These are phyloP conservation scores for Abortiporus biennis DNA, from an alignment of 1,284 basidiomycete species.

Conservation along the genomic window DNA sequence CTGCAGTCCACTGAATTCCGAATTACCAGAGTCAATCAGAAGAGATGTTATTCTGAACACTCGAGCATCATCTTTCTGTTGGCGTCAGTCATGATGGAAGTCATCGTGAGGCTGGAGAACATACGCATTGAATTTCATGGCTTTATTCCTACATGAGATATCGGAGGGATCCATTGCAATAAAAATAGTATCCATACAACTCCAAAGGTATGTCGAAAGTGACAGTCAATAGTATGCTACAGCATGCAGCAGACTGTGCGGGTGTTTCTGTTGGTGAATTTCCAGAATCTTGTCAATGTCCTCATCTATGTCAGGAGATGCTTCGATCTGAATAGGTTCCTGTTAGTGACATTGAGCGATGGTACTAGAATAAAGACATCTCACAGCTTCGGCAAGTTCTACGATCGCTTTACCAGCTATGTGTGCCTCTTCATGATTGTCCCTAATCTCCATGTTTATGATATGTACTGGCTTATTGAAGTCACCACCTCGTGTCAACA, in stretches of 20 bases:
- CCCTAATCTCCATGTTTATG: slow-evolving; percentile 98
- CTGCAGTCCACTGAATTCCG: too few species aligned
- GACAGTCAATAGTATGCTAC: slow-evolving; percentile 75
- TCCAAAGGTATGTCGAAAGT: slow-evolving; percentile 1
- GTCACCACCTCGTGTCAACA: slow-evolving; percentile 86
- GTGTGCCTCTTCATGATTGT: slow-evolving; percentile 97
- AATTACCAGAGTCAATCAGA: too few species aligned
- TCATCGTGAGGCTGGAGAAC: too few species aligned
- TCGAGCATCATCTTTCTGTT: too few species aligned
- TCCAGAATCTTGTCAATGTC: slow-evolving; percentile 87
- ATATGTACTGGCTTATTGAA: slow-evolving; percentile 92
- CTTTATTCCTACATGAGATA: too few species aligned
- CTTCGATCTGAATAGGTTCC: slow-evolving; percentile 66
- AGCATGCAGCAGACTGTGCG: slow-evolving; percentile 89
- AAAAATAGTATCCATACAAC: neutral
- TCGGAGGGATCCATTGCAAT: too few species aligned
- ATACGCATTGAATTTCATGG: too few species aligned
- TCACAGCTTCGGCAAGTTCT: slow-evolving; percentile 85
- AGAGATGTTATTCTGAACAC: too few species aligned
- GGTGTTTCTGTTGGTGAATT: slow-evolving; percentile 82
- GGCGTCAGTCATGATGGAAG: too few species aligned
- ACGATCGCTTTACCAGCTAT: slow-evolving; percentile 95
- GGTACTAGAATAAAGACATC: slow-evolving; percentile 1
- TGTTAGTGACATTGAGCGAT: slow-evolving; percentile 4
- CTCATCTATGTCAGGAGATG: slow-evolving; percentile 80